Evolutionary conservation across 2,329 filamentous ascomycete species (phyloP), one percentile per base, ranked within the genome.

Genomic region (Cercospora brassicicola): DNA sequence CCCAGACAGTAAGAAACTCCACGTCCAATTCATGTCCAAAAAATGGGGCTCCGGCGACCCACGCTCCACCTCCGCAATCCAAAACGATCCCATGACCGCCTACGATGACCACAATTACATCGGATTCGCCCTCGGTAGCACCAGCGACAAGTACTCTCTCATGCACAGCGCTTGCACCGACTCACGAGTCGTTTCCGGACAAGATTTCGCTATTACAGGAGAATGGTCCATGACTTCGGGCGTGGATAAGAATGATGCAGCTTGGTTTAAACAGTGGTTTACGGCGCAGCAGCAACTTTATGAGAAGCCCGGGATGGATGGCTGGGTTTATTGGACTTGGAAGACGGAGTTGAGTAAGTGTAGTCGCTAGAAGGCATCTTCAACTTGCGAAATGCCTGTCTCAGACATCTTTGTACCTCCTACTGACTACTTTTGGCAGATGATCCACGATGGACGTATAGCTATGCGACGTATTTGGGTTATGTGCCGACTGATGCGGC

Each of bases 61-160:
- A n/a, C 28, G 62, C 39, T 20, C 56, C 5, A 64, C 53, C 1
- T 30, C 66, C n/a, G 66, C 53, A 8, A 55, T 67, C 10, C 45
- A 59, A 20, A 64, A 64, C 18, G 66, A 67, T 11, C 42, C 48
- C 10, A 64, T 61, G 56, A 67, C 66, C 2, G 60, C 31, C 30
- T 67, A 60, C 45, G 66, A 67, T n/a, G 66, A 67, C 55, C 66
- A 67, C 45, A 67, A 67, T 53, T 67, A 67, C 61, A 67, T 67
- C 23, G 66, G 66, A 7, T 67, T 67, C 36, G 64, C 28, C 3
- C 6, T 57, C 23, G 10, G 36, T 9, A 28, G 45, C 31, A 61
- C 20, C 31, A 39, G 53, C 33, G 45, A 63, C 20, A 59, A 64
- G 23, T 60, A 55, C 61, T 10, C 57, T 13, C 56, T 67, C 18